phyloP scores from a whole-genome alignment of 208 protist genomes.

The Zelonia costaricensis region DNA sequence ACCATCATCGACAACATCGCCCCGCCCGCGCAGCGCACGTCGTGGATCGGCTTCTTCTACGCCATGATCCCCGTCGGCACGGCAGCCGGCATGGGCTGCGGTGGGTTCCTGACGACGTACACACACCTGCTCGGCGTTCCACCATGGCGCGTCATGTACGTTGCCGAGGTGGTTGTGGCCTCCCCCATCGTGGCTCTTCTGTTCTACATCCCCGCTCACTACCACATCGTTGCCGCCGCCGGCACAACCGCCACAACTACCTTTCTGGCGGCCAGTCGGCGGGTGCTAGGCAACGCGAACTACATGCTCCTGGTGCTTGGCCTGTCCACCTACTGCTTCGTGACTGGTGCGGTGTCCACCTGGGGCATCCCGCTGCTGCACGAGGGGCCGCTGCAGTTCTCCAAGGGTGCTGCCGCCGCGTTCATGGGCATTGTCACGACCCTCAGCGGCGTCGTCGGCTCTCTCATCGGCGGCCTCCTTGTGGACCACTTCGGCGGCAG shows the following conservation, averaged over 20 bases:
- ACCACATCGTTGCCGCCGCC: conserved; percentile 1
- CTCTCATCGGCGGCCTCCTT: conserved; percentile 52
- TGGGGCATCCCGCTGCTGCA: conserved; percentile 82
- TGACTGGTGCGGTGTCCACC: conserved; percentile 74
- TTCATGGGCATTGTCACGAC: conserved; percentile 68
- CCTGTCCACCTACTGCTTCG: conserved; percentile 86
- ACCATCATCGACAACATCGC: conserved; percentile 87
- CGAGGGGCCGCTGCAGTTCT: conserved; percentile 62
- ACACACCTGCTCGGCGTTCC: conserved; percentile 12
- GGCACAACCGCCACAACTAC: conserved; percentile 5
- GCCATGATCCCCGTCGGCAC: conserved; percentile 85
- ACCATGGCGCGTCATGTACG: conserved; percentile 59
- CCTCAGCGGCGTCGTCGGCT: conserved; percentile 67
- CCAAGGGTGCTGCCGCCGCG: conserved; percentile 33
- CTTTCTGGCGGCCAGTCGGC: conserved; percentile 9
- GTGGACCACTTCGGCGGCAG: conserved; percentile 78
- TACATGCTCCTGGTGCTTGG: conserved; percentile 76
- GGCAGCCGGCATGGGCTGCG: conserved; percentile 69
- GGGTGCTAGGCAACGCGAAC: conserved; percentile 50
- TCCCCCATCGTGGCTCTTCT: conserved; percentile 46
- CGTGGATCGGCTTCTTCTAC: conserved; percentile 87
- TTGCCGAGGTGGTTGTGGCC: conserved; percentile 47
- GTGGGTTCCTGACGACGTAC: conserved; percentile 51
- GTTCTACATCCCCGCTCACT: conserved; percentile 38
- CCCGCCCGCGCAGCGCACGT: conserved; percentile 49